These are phyloP conservation scores for Mycena rebaudengoi DNA, from an alignment of 768 basidiomycete species.

Conservation along the genomic window DNA sequence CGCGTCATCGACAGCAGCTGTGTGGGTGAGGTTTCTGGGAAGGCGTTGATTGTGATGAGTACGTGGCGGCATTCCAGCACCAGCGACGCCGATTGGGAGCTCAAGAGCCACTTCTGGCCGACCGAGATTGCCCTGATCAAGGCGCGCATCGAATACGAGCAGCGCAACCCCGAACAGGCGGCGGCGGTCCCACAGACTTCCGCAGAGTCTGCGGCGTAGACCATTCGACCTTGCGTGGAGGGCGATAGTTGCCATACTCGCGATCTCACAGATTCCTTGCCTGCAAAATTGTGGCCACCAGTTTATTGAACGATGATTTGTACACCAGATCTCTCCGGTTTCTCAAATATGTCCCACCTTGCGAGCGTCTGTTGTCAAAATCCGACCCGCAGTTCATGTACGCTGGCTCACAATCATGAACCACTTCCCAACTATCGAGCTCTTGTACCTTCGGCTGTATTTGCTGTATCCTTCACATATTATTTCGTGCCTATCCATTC, in stretches of 20 bases:
- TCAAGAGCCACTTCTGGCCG: conserved; percentile 19
- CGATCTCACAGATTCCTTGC: conserved; percentile 12
- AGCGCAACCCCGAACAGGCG: conserved; percentile 17
- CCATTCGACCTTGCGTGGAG: conserved; percentile 16
- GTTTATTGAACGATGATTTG: conserved; percentile 17
- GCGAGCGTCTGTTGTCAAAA: conserved; percentile 15
- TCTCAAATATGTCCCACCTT: conserved; percentile 17
- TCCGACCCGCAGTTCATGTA: conserved; percentile 16
- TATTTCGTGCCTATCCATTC: conserved; percentile 16
- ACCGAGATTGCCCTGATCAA: conserved; percentile 17
- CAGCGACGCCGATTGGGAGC: conserved; percentile 17
- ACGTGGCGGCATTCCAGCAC: conserved; percentile 19
- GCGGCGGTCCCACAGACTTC: conserved; percentile 7
- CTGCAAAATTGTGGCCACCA: conserved; percentile 17
- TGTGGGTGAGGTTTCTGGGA: conserved; percentile 16
- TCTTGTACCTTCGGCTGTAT: conserved; percentile 18
- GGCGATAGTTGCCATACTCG: conserved; percentile 16
- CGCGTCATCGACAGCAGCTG: conserved; percentile 17
- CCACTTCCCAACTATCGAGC: conserved; percentile 11
- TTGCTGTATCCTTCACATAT: conserved; percentile 19
- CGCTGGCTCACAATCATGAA: conserved; percentile 9
- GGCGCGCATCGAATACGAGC: conserved; percentile 19
- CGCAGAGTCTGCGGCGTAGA: conserved; percentile 16
- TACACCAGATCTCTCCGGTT: conserved; percentile 13
- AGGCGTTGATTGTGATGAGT: conserved; percentile 15